Percentiles rank a stretch among this genome's conserved stretches.
These are phyloP conservation scores for Tylopilus sp. DNA, from an alignment of 768 basidiomycete genomes.

Conservation along the genomic window DNA sequence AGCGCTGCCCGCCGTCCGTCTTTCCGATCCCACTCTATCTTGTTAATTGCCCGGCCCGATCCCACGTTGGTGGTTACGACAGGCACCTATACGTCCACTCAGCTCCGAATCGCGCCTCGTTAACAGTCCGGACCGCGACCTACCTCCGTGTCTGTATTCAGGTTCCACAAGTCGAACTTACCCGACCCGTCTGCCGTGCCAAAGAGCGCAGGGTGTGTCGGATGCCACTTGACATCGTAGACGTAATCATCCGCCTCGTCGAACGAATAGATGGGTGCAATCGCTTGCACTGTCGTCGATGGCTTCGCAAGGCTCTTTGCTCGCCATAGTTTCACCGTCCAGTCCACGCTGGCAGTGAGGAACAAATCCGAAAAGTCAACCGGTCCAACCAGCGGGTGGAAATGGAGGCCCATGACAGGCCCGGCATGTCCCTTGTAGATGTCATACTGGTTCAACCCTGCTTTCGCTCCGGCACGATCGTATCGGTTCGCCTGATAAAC, in stretches of 20 bases:
- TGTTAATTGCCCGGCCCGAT: slow-evolving; percentile 85
- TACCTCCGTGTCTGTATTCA: slow-evolving; percentile 96
- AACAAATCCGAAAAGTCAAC: slow-evolving; percentile 97
- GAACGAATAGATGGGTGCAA: slow-evolving; percentile 87
- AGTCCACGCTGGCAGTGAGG: slow-evolving; percentile 89
- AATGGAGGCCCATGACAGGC: slow-evolving; percentile 91
- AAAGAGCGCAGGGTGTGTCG: slow-evolving; percentile 90
- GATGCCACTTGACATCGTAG: slow-evolving; percentile 98
- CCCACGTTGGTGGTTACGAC: slow-evolving; percentile 83
- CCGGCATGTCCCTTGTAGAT: slow-evolving; percentile 92
- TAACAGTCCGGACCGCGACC: slow-evolving; percentile 27
- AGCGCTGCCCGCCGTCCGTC: slow-evolving; percentile 88
- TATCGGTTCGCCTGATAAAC: slow-evolving; percentile 96
- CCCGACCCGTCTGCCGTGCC: slow-evolving; percentile 93
- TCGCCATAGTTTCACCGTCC: slow-evolving; percentile 98
- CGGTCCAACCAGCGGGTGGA: slow-evolving; percentile 88
- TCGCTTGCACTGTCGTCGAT: slow-evolving; percentile 48
- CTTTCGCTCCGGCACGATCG: slow-evolving; percentile 95
- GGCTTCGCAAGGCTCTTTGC: slow-evolving; percentile 75
- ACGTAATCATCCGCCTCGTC: slow-evolving; percentile 99
- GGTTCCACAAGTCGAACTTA: slow-evolving; percentile 95
- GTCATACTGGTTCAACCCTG: slow-evolving; percentile 90
- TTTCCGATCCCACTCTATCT: slow-evolving; percentile 91
- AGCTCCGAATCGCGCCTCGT: slow-evolving; percentile 1
- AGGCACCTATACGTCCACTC: slow-evolving; percentile 62